Evolutionary conservation across 805 yeast genomes (phyloP).

Genomic region (Kuraishia ogatae): DNA sequence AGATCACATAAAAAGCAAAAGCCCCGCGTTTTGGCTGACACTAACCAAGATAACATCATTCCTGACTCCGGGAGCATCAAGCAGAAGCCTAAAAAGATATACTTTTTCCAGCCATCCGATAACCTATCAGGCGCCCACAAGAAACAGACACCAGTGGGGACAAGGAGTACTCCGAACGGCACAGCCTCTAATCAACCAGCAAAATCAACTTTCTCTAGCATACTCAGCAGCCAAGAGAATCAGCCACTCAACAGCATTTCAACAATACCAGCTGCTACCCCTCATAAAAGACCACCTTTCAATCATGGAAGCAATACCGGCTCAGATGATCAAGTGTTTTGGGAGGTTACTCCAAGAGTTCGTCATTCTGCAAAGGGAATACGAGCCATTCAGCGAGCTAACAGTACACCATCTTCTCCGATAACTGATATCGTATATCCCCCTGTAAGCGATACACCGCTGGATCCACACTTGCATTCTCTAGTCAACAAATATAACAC

Average conservation of each 20-base stretch:
- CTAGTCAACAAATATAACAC: constrained; percentile 34
- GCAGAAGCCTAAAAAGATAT: neutral
- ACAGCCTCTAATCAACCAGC: neutral
- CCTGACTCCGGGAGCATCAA: neutral
- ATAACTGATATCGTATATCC: constrained; percentile 18
- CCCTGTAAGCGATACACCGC: constrained; percentile 9
- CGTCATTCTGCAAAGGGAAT: constrained; percentile 8
- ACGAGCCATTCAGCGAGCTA: constrained; percentile 4
- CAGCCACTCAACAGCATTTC: neutral
- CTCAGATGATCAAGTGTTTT: constrained; percentile 26
- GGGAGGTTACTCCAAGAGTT: constrained; percentile 32
- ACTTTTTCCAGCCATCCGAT: neutral
- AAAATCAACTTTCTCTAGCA: neutral
- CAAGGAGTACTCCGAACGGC: neutral
- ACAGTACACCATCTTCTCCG: constrained; percentile 33
- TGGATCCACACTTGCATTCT: constrained; percentile 19
- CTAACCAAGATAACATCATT: neutral
- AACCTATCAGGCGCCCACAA: neutral
- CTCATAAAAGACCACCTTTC: neutral
- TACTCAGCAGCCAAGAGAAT: neutral
- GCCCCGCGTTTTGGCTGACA: neutral
- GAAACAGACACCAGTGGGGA: neutral
- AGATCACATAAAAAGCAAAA: neutral
- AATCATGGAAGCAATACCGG: constrained; percentile 10
- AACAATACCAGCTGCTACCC: neutral